Conservation (phyloP, 2,329 filamentous ascomycete species). For the Alternaria triticina region DNA sequence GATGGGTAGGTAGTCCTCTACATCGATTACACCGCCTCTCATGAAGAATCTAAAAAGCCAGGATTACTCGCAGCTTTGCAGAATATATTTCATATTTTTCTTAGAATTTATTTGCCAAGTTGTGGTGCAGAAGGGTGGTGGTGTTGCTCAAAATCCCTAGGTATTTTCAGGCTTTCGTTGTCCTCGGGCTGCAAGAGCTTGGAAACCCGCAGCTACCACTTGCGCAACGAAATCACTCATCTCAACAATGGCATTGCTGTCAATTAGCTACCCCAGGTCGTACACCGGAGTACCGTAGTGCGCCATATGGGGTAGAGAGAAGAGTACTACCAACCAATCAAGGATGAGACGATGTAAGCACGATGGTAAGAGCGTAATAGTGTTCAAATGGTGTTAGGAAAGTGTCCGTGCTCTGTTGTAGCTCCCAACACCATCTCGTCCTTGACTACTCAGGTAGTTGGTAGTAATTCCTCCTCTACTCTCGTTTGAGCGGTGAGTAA, state of each 20-base stretch:
- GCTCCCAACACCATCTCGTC: background rate
- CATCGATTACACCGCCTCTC: background rate
- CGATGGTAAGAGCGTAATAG: background rate
- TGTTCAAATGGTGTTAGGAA: background rate
- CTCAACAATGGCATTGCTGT: background rate
- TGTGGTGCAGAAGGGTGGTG: background rate
- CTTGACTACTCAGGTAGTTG: background rate
- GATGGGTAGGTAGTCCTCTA: background rate
- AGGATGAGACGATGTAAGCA: background rate
- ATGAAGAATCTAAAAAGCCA: accelerated
- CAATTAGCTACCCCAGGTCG: background rate
- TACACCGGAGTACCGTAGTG: background rate
- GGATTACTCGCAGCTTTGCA: background rate
- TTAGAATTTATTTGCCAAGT: background rate
- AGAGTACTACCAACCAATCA: background rate
- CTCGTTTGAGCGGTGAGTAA: background rate
- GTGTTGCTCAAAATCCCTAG: background rate
- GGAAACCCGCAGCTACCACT: background rate
- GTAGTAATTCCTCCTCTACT: background rate
- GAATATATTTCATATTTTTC: background rate
- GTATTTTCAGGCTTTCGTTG: background rate
- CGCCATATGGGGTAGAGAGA: background rate
- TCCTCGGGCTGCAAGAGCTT: background rate
- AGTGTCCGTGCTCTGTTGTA: background rate
- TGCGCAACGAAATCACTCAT: background rate